Evolutionary conservation across 345 rosid species (phyloP).

Genomic region (Acer negundo): DNA sequence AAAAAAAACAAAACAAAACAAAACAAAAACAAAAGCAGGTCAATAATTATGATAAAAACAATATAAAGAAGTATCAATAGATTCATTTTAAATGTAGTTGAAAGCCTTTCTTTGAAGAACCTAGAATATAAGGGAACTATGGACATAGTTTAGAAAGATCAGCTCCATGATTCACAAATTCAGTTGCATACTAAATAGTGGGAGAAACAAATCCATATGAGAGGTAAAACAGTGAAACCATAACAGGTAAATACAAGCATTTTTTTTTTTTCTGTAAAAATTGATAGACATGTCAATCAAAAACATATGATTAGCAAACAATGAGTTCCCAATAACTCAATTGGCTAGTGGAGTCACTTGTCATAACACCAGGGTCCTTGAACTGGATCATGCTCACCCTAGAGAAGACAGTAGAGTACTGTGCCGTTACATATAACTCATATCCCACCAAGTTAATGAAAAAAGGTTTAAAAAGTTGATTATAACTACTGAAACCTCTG

Average conservation of each 20-base stretch:
- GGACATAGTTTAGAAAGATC: not conserved
- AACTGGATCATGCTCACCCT: not conserved
- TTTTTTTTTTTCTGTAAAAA: not conserved
- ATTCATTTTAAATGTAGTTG: not conserved
- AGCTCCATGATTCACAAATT: not conserved
- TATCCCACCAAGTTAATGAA: too few species aligned
- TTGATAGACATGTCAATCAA: too few species aligned
- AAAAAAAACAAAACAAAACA: not conserved
- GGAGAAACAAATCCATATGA: not conserved
- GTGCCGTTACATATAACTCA: too few species aligned
- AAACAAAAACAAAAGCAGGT: not conserved
- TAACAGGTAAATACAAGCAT: not conserved
- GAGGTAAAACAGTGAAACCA: not conserved
- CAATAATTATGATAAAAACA: not conserved
- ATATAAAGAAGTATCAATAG: not conserved
- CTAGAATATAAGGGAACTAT: not conserved
- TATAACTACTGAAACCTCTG: too few species aligned
- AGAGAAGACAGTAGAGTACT: not conserved
- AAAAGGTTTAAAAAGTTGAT: too few species aligned
- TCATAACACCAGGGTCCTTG: not conserved
- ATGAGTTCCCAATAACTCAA: not conserved
- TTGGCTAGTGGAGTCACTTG: not conserved
- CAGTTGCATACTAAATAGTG: not conserved
- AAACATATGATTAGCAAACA: not conserved
- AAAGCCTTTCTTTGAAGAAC: not conserved